A percentile compares a stretch with the other conserved stretches of the same genome.
These are phyloP conservation scores for Lasiosphaeriaceae sp. DNA, from an alignment of 495 filamentous ascomycete genomes.

Conservation along the genomic window DNA sequence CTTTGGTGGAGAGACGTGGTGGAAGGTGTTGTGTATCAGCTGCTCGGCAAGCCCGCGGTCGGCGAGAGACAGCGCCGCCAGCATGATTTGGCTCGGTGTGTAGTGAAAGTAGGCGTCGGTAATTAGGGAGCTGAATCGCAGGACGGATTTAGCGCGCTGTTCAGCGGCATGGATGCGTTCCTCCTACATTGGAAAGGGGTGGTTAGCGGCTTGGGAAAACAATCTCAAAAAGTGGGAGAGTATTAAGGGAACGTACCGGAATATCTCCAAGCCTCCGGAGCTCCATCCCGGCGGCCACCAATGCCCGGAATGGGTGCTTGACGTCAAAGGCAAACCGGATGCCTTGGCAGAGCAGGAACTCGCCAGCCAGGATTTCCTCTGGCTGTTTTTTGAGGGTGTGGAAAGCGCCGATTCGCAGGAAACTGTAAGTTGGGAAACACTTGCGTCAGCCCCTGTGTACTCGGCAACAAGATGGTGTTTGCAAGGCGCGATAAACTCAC, in stretches of 20 bases:
- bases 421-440: slow-evolving; percentile 30
- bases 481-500: slow-evolving; percentile 40
- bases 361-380: slow-evolving; percentile 74
- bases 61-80: slow-evolving; percentile 69
- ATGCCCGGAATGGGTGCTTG: slow-evolving; percentile 80
- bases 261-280: slow-evolving; percentile 50
- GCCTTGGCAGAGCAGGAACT: slow-evolving; percentile 87
- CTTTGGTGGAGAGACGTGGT: slow-evolving; percentile 14
- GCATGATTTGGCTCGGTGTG: slow-evolving; percentile 90
- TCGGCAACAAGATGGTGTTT: background rate
- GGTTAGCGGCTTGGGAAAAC: slow-evolving; percentile 8
- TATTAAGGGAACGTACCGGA: background rate
- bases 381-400: slow-evolving; percentile 47
- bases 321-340: slow-evolving; percentile 93
- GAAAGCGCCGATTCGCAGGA: slow-evolving; percentile 46
- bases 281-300: slow-evolving; percentile 85
- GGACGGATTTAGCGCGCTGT: slow-evolving; percentile 60
- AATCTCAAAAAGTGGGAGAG: background rate
- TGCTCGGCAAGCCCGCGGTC: slow-evolving; percentile 68
- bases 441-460: background rate
- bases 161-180: slow-evolving; percentile 65
- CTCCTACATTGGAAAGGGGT: slow-evolving; percentile 25
- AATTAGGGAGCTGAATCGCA: slow-evolving; percentile 75
- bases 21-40: slow-evolving; percentile 71
- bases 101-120: slow-evolving; percentile 96